Evolutionary conservation across 1,284 basidiomycete species (phyloP).

Genomic region (Schizopora paradoxa): DNA sequence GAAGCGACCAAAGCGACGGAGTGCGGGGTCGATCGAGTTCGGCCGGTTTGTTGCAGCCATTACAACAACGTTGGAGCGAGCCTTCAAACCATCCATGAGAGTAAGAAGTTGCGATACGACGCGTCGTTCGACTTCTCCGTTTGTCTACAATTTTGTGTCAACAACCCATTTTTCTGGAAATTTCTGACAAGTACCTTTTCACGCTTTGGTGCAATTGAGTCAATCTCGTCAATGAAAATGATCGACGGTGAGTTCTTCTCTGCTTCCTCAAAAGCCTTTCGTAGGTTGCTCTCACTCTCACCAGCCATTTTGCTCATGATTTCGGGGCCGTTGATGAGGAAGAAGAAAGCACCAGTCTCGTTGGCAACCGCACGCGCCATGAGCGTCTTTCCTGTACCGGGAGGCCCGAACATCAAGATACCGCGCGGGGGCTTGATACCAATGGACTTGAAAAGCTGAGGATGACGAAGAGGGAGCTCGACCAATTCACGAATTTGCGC

Average conservation of each 20-base stretch:
- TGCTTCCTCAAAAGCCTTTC: constrained; percentile 98
- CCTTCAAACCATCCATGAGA: constrained; percentile 98
- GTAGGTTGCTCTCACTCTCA: constrained; percentile 93
- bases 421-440: constrained; percentile 99
- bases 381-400: constrained; percentile 95
- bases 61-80: constrained; percentile 97
- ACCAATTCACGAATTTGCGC: constrained; percentile 99
- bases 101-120: constrained; percentile 98
- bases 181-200: constrained; percentile 86
- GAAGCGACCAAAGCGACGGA: constrained; percentile 97
- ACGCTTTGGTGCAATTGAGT: constrained; percentile 98
- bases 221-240: constrained; percentile 99
- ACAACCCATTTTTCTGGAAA: no score
- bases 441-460: constrained; percentile 99
- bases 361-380: constrained; percentile 99
- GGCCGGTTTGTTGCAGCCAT: constrained; percentile 99
- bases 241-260: constrained; percentile 99
- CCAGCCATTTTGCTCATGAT: constrained; percentile 99
- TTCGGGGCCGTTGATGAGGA: constrained; percentile 98
- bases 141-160: constrained; percentile 56
- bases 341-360: constrained; percentile 99
- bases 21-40: constrained; percentile 98
- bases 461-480: constrained; percentile 95
- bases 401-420: constrained; percentile 95
- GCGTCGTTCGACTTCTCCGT: constrained; percentile 98